Evolutionary conservation across 2,329 filamentous ascomycete genomes (phyloP).

Genomic region (Fusarium guadeloupense): DNA sequence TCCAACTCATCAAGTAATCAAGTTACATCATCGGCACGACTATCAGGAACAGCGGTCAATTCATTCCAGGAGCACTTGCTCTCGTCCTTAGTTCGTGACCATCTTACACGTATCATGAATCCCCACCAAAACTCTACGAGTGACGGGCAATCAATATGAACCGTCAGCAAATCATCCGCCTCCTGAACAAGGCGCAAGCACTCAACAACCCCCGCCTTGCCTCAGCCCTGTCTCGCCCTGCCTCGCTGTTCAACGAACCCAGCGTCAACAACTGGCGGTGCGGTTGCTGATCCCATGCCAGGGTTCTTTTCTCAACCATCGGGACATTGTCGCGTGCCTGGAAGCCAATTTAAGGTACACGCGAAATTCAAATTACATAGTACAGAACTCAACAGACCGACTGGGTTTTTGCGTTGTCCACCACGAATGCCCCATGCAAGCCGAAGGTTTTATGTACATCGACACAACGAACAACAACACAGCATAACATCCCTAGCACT

Average conservation of each 20-base stretch:
- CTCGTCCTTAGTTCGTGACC: conserved; percentile 14
- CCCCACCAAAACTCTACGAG: conserved; percentile 17
- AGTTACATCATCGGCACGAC: conserved; percentile 24
- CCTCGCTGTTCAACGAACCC: conserved; percentile 2
- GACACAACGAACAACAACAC: conserved; percentile 7
- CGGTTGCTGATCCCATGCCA: conserved; percentile 14
- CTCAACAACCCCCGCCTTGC: conserved; percentile 27
- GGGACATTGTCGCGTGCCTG: conserved; percentile 26
- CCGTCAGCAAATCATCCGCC: conserved; percentile 21
- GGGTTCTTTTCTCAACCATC: conserved; percentile 4
- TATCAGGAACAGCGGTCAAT: conserved; percentile 27
- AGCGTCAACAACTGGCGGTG: conserved; percentile 15
- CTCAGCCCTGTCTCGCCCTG: conserved; percentile 31
- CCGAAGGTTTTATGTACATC: conserved; percentile 15
- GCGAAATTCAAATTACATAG: conserved; percentile 24
- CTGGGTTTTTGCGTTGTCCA: conserved; percentile 7
- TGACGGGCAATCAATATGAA: neutral
- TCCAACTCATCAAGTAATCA: conserved; percentile 18
- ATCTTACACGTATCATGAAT: conserved; percentile 31
- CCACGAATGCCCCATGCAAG: conserved; percentile 25
- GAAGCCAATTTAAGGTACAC: conserved; percentile 28
- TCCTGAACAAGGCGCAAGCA: conserved; percentile 8
- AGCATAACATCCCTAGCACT: conserved; percentile 9
- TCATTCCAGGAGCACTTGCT: conserved; percentile 10
- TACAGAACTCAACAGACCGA: conserved; percentile 26